Evolutionary conservation across 805 yeast genomes (phyloP).

Genomic region (Schizosaccharomyces lindneri): DNA sequence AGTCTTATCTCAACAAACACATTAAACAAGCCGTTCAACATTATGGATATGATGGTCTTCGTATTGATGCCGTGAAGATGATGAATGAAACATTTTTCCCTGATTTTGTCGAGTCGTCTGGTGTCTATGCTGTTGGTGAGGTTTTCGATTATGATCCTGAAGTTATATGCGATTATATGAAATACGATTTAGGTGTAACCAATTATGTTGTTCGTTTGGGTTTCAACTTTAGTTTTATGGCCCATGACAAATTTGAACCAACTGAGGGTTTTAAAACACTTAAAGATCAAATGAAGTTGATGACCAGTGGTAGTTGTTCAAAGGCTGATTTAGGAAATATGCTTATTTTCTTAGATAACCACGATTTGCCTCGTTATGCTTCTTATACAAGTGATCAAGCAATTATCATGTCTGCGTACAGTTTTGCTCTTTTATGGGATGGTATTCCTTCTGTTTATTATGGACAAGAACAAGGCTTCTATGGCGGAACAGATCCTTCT

Average conservation of each 20-base stretch:
- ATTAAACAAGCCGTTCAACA: background rate
- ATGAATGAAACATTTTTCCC: background rate
- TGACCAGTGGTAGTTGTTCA: background rate
- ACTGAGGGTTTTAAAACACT: no score
- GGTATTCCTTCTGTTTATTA: conserved; percentile 5
- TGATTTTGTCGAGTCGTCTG: background rate
- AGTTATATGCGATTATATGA: conserved; percentile 2
- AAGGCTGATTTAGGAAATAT: background rate
- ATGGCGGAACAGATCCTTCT: conserved; percentile 3
- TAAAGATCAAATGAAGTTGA: background rate
- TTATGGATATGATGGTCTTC: conserved; percentile 3
- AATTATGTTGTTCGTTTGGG: conserved; percentile 2
- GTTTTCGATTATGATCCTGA: background rate
- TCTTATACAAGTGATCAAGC: conserved; percentile 1
- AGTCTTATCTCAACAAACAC: background rate
- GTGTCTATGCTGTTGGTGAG: conserved; percentile 4
- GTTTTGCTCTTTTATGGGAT: conserved; percentile 1
- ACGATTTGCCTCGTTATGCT: conserved; percentile 4
- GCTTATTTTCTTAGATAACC: conserved; percentile 3
- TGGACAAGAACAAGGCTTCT: conserved; percentile 4
- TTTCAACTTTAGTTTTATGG: background rate
- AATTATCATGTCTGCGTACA: background rate
- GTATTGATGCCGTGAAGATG: conserved; percentile 3
- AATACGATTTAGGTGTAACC: background rate
- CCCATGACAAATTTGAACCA: background rate